Conservation (phyloP, 768 basidiomycete genomes). For the Xerocomellus dryophilus region DNA sequence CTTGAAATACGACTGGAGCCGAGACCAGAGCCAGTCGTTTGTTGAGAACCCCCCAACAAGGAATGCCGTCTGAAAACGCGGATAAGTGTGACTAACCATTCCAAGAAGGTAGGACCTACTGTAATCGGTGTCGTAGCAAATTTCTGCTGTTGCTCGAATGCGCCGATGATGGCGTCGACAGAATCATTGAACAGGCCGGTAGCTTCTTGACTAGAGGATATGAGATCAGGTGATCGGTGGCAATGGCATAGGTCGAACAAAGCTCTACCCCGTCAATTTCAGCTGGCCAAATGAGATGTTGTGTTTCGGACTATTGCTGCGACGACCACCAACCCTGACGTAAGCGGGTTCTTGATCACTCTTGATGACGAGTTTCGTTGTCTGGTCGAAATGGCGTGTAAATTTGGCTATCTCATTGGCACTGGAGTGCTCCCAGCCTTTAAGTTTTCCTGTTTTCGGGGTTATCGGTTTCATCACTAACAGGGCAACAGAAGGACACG, state of each 20-base stretch:
- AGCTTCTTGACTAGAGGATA: constrained; percentile 2
- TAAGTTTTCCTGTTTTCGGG: not conserved
- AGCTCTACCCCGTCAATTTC: constrained; percentile 11
- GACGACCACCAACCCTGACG: constrained; percentile 4
- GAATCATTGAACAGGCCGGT: constrained; percentile 11
- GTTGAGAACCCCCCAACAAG: constrained; percentile 10
- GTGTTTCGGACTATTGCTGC: not conserved
- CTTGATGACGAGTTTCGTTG: constrained; percentile 5
- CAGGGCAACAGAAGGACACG: not conserved
- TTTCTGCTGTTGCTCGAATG: constrained; percentile 14
- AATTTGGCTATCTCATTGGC: not conserved
- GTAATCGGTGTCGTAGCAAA: not conserved
- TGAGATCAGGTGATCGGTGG: not conserved
- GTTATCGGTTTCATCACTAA: not conserved
- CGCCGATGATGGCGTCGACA: constrained; percentile 3
- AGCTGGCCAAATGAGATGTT: constrained; percentile 4
- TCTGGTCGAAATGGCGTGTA: constrained; percentile 1
- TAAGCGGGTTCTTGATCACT: constrained; percentile 6
- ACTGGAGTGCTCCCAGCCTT: not conserved
- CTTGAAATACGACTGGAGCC: constrained; percentile 11
- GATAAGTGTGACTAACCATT: not conserved
- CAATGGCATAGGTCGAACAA: not conserved
- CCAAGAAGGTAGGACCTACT: not conserved
- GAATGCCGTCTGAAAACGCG: constrained; percentile 6
- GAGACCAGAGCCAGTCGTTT: constrained; percentile 13